Evolutionary conservation across 495 filamentous ascomycete species (phyloP), one percentile per base, ranked within the genome.

Genomic region (Penicillium chermesinum): DNA sequence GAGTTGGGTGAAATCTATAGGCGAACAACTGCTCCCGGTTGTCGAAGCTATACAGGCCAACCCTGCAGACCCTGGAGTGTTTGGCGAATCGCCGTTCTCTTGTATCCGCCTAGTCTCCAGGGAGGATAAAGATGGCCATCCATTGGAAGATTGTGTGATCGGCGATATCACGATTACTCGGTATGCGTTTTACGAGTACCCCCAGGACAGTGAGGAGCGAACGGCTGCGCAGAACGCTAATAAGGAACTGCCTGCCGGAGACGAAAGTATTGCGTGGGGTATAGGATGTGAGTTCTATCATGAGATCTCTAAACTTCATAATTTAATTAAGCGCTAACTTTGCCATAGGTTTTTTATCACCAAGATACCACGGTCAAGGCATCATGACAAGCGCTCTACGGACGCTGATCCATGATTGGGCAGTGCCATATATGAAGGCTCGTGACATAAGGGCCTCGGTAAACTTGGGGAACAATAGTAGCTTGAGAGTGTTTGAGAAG

Each of bases 351-450:
- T 57, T 51, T n/a, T 45, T 66, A 7, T 37, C 50, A 3, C 49
- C 63, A 1, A 34, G 44, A 13, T 50, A 62, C 18, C 61, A 66
- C 25, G 46, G 58, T 2, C 41, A 44, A 36, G 63, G 63, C 9
- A 57, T 66, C n/a, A 66, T 66, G 63, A 54, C 50, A 9, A 36
- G 38, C 10, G 61, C 49, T 1, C 22, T 58, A n/a, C 30, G 36
- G 21, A 46, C 51, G 1, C 1, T 64, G 4, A 52, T 66, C 9
- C 33, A 41, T 12, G 56, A 66, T 14, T 66, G 58, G 58, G 55
- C 41, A 7, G 20, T 66, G 13, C 61, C 61, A 6, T 42, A 44
- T 12, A 64, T 66, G 63, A 64, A 66, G n/a, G 36, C 49, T 12
- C 47, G 35, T 3, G 19, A 22, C 8, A 10, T 66, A 9, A 62